Conservation (phyloP, 495 filamentous ascomycete species). For the Podospora bellae-mahoneyi region DNA sequence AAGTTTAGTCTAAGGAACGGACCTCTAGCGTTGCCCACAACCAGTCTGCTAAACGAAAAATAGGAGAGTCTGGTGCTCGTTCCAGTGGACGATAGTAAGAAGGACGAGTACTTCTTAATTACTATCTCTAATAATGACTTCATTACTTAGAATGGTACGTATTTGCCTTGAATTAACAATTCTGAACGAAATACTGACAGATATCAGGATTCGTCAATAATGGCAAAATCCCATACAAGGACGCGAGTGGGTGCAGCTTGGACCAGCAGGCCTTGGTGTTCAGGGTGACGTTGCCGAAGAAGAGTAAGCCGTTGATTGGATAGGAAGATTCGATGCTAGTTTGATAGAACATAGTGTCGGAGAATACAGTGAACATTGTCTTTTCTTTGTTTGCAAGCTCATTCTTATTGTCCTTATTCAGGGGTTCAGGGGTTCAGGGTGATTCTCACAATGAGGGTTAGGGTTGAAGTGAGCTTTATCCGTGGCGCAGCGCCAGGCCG, state of each 20-base stretch:
- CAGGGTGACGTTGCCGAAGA: constrained; percentile 56
- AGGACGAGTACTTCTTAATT: constrained; percentile 65
- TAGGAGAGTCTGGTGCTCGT: constrained; percentile 71
- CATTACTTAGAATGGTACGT: constrained; percentile 69
- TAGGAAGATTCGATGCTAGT: too few relatives aligned
- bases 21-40: not conserved
- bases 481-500: too few relatives aligned
- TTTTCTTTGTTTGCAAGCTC: too few relatives aligned
- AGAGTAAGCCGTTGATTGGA: not conserved
- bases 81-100: constrained; percentile 50
- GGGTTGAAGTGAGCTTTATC: not conserved
- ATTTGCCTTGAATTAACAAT: too few relatives aligned
- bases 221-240: constrained; percentile 58
- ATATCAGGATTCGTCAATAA: constrained; percentile 56
- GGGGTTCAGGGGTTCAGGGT: not conserved
- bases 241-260: constrained; percentile 60
- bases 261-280: constrained; percentile 73
- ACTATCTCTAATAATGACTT: constrained; percentile 76
- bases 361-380: too few relatives aligned
- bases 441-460: not conserved
- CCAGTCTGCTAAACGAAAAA: constrained; percentile 64
- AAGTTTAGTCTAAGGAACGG: too few relatives aligned
- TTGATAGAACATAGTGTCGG: too few relatives aligned
- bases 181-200: not conserved
- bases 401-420: too few relatives aligned